Conservation (phyloP, 371 early-diverging fungal genomes). For the Homolaphlyctis polyrhiza region DNA sequence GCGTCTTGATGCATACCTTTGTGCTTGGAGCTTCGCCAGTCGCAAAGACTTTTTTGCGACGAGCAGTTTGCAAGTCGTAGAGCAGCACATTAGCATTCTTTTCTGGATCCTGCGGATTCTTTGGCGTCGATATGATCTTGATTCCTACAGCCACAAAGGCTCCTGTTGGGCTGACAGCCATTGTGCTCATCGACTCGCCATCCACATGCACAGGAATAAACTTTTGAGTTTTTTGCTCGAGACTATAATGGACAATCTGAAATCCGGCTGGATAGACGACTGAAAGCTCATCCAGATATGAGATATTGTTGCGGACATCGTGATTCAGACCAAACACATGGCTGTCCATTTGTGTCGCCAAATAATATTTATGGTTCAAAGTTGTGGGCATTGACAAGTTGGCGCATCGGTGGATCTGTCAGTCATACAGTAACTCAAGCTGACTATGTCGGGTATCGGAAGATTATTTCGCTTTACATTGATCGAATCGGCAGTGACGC, state of each 20-base stretch:
- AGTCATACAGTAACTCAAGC: too few species aligned
- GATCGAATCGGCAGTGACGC: too few species aligned
- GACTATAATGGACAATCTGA: slow-evolving; percentile 39
- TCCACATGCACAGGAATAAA: slow-evolving; percentile 31
- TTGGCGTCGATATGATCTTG: not conserved
- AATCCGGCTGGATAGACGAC: slow-evolving; percentile 42
- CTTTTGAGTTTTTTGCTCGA: slow-evolving; percentile 39
- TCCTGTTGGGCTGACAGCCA: slow-evolving; percentile 19
- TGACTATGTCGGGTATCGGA: too few species aligned
- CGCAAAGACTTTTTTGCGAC: slow-evolving; percentile 10
- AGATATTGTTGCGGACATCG: slow-evolving; percentile 26
- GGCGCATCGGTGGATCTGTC: too few species aligned
- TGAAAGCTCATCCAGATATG: slow-evolving; percentile 36
- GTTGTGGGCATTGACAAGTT: too few species aligned
- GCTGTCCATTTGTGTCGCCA: too few species aligned
- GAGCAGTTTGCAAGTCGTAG: slow-evolving; percentile 12
- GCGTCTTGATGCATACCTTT: not conserved
- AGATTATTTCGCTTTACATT: too few species aligned
- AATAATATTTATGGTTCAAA: too few species aligned
- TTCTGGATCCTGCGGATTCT: not conserved
- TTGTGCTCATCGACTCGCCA: slow-evolving; percentile 32
- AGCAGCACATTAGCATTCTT: slow-evolving; percentile 6
- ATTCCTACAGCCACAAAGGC: slow-evolving; percentile 18
- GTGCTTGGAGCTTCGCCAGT: slow-evolving; percentile 5
- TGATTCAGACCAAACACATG: slow-evolving; percentile 40